Conservation (phyloP, 257 asterid genomes). For the Marsdenia floribunda region DNA sequence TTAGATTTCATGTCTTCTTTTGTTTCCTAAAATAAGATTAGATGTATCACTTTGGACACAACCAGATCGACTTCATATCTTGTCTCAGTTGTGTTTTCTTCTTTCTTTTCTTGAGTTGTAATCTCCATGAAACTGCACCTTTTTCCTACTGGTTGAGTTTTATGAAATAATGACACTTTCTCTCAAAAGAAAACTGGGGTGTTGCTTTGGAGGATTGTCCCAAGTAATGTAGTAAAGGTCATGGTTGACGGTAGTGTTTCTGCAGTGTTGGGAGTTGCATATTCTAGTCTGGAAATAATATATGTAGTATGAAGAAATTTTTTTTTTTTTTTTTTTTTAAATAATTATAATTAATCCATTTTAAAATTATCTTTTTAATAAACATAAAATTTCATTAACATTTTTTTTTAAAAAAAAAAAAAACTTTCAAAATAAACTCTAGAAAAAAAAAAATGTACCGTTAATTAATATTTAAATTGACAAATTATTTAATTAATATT, state of each 20-base stretch:
- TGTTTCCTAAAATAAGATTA: not conserved
- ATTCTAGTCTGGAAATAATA: conserved; percentile 62
- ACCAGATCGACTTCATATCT: not conserved
- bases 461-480: too few relatives aligned
- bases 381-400: too few relatives aligned
- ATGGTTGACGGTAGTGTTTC: conserved; percentile 61
- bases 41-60: not conserved
- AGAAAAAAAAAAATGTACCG: too few relatives aligned
- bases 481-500: too few relatives aligned
- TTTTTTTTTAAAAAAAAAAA: too few relatives aligned
- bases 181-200: conserved; percentile 46
- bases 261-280: conserved; percentile 67
- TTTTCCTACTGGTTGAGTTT: not conserved
- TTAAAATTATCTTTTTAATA: too few relatives aligned
- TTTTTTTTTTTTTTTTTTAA: too few relatives aligned
- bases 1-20: too few relatives aligned
- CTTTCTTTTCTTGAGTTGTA: not conserved
- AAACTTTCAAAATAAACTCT: too few relatives aligned
- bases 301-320: too few relatives aligned
- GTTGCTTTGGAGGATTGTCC: conserved; percentile 89
- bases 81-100: not conserved
- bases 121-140: not conserved
- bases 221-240: conserved; percentile 83
- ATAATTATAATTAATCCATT: too few relatives aligned
- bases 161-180: too few relatives aligned